These are phyloP conservation scores for Ligustrum vulgare DNA, from an alignment of 257 asterid genomes.

Conservation along the genomic window DNA sequence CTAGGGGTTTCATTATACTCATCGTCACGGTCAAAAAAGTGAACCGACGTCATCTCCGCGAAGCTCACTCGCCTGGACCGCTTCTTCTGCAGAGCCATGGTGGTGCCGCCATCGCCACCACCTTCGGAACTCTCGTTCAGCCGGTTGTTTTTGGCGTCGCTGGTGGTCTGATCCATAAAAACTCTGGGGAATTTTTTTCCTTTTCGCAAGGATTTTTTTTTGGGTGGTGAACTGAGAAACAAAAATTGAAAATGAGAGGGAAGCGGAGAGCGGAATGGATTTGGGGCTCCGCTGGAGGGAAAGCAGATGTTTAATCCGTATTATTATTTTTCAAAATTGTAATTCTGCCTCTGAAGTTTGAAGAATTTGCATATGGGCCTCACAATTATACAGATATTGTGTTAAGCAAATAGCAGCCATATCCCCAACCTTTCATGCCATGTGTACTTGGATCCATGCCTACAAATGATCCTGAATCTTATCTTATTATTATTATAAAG, in stretches of 20 bases:
- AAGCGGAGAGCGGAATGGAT: neutral
- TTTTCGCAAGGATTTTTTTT: conserved; percentile 32
- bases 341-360: neutral
- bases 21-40: conserved; percentile 89
- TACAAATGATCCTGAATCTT: no score
- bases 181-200: conserved; percentile 1
- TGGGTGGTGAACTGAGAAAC: neutral
- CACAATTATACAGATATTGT: no score
- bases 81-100: conserved; percentile 61
- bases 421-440: neutral
- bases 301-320: neutral
- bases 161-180: conserved; percentile 27
- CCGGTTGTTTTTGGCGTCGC: conserved; percentile 37
- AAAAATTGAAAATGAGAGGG: neutral
- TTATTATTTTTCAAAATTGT: neutral
- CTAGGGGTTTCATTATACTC: conserved; percentile 53
- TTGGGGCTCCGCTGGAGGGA: conserved; percentile 1
- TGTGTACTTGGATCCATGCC: neutral
- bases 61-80: conserved; percentile 93
- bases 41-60: conserved; percentile 88
- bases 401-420: no score
- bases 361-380: no score
- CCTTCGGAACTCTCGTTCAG: conserved; percentile 61
- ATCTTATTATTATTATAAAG: no score
- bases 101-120: conserved; percentile 47